A percentile compares a stretch with the other conserved stretches of the same genome.
These are phyloP conservation scores for Annulohypoxylon nitens DNA, from an alignment of 495 filamentous ascomycete species.

Conservation along the genomic window DNA sequence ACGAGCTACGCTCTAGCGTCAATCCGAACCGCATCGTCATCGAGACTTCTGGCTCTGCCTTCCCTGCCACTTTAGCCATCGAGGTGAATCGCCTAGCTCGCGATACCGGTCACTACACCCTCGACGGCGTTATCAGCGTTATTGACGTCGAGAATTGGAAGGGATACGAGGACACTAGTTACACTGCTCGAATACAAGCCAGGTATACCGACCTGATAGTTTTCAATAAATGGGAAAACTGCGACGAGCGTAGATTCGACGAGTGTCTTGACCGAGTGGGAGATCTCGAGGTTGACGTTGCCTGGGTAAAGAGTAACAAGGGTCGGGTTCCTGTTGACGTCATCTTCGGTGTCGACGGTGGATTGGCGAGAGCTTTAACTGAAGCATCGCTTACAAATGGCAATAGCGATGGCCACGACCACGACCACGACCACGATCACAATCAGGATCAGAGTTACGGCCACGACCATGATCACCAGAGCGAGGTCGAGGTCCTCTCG, in stretches of 20 bases:
- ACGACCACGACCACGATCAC: constrained; percentile 54
- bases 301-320: constrained; percentile 82
- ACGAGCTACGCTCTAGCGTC: constrained; percentile 71
- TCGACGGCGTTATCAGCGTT: constrained; percentile 93
- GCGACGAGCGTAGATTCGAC: constrained; percentile 79
- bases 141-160: constrained; percentile 98
- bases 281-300: constrained; percentile 83
- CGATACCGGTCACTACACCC: constrained; percentile 73
- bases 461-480: constrained; percentile 71
- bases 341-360: constrained; percentile 88
- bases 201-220: constrained; percentile 92
- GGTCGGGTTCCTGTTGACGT: constrained; percentile 81
- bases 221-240: constrained; percentile 94
- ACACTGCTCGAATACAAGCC: constrained; percentile 88
- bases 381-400: constrained; percentile 48
- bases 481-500: constrained; percentile 90
- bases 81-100: constrained; percentile 85
- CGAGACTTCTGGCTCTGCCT: constrained; percentile 90
- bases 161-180: constrained; percentile 92
- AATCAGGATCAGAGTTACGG: constrained; percentile 54
- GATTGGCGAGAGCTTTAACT: constrained; percentile 72
- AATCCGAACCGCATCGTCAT: constrained; percentile 88
- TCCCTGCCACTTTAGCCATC: constrained; percentile 91
- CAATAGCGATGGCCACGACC: constrained; percentile 52
- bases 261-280: constrained; percentile 85